A percentile compares a stretch with the other conserved stretches of the same genome.
phyloP scores from a whole-genome alignment of 345 rosid genomes.

The Hibiscus mutabilis region DNA sequence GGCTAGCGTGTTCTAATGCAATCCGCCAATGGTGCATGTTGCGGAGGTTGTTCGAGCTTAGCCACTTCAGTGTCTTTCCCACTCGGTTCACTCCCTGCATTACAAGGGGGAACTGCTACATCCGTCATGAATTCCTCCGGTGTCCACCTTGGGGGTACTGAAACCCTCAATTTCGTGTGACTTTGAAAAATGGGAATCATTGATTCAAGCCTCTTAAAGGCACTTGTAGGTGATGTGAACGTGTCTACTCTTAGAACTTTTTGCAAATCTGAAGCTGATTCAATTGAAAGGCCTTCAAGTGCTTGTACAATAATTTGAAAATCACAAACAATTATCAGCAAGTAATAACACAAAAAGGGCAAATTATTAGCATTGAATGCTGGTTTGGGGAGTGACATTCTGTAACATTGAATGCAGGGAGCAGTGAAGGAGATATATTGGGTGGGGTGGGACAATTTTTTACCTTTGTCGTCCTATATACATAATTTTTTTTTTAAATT shows the following conservation, averaged over 20 bases:
- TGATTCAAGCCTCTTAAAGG: no score
- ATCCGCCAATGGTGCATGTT: constrained; percentile 92
- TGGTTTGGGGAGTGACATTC: no score
- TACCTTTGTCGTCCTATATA: no score
- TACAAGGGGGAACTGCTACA: constrained; percentile 33
- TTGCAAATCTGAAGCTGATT: constrained; percentile 73
- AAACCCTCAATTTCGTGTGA: no score
- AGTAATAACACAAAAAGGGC: neutral
- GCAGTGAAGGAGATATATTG: no score
- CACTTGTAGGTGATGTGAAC: no score
- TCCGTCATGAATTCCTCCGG: constrained; percentile 88
- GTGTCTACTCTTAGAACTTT: constrained; percentile 65
- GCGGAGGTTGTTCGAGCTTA: constrained; percentile 63
- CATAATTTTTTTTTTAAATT: no score
- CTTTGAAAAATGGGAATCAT: no score
- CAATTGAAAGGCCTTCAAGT: constrained; percentile 61
- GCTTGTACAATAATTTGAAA: constrained; percentile 45
- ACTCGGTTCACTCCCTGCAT: constrained; percentile 30
- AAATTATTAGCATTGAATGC: no score
- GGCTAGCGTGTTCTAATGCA: constrained; percentile 93
- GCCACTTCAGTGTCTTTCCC: constrained; percentile 42
- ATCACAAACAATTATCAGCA: constrained; percentile 7
- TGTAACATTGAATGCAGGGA: no score
- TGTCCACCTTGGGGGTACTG: constrained; percentile 95
- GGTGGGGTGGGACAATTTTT: no score